These are phyloP conservation scores for Nannochloropsis gaditana DNA, from an alignment of 108 stramenopile genomes.

Conservation along the genomic window DNA sequence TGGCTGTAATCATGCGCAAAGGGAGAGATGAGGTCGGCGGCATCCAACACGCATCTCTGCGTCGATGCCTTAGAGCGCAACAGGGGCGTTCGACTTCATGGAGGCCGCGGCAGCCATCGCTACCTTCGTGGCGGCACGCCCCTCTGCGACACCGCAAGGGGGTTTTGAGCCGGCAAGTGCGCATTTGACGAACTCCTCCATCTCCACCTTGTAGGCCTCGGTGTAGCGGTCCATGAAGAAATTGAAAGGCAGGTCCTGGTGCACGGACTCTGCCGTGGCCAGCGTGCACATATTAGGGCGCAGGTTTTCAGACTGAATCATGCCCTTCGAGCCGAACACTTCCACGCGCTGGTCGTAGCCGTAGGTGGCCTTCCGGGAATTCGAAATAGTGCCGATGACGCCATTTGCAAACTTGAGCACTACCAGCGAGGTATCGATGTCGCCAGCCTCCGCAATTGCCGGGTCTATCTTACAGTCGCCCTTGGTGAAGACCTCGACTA, in stretches of 20 bases:
- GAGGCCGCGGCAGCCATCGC: slow-evolving; percentile 46
- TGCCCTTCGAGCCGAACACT: slow-evolving; percentile 46
- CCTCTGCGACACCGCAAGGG: slow-evolving; percentile 42
- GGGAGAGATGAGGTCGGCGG: too few species aligned
- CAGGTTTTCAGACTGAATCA: slow-evolving; percentile 48
- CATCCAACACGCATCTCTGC: too few species aligned
- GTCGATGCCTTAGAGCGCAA: not conserved
- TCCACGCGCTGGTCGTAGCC: slow-evolving; percentile 50
- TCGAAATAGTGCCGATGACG: slow-evolving; percentile 37
- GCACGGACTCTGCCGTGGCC: slow-evolving; percentile 23
- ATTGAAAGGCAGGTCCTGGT: slow-evolving; percentile 31
- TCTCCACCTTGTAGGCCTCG: slow-evolving; percentile 43
- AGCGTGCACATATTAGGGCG: slow-evolving; percentile 31
- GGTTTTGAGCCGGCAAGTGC: slow-evolving; percentile 26
- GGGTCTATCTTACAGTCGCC: slow-evolving; percentile 49
- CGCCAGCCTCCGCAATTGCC: slow-evolving; percentile 47
- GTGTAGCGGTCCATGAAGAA: slow-evolving; percentile 52
- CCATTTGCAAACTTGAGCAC: slow-evolving; percentile 45
- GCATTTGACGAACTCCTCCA: slow-evolving; percentile 41
- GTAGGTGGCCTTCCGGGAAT: slow-evolving; percentile 47
- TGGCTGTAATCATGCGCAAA: too few species aligned
- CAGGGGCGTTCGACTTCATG: slow-evolving; percentile 32
- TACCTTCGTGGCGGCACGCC: slow-evolving; percentile 44
- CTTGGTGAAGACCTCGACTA: slow-evolving; percentile 47
- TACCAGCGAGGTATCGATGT: slow-evolving; percentile 43